phyloP scores from a whole-genome alignment of 1,284 basidiomycete genomes.

The Ustilago trichophora region DNA sequence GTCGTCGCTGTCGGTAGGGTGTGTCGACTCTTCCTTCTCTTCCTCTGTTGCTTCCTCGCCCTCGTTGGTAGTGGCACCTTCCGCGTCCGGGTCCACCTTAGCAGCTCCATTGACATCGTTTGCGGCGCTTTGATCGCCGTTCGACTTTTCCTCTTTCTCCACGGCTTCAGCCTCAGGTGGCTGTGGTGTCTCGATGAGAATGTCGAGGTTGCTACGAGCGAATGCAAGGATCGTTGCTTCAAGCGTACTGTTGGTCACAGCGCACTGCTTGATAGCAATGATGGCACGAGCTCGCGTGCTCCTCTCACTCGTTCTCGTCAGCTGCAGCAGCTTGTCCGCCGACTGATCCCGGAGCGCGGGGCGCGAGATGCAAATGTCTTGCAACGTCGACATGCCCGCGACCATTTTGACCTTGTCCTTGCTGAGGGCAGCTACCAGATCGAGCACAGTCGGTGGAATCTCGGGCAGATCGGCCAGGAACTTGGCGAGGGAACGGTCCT shows the following conservation, averaged over 20 bases:
- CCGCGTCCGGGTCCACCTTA: conserved; percentile 64
- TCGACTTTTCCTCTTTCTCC: conserved; percentile 73
- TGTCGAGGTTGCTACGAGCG: conserved; percentile 51
- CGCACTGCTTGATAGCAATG: conserved; percentile 62
- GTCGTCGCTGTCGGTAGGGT: conserved; percentile 42
- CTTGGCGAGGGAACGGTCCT: conserved; percentile 53
- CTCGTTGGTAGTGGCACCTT: conserved; percentile 73
- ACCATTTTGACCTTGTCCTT: conserved; percentile 55
- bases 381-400: conserved; percentile 58
- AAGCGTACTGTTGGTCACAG: conserved; percentile 47
- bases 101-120: conserved; percentile 15
- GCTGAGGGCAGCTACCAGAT: conserved; percentile 51
- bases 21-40: conserved; percentile 29
- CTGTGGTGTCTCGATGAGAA: conserved; percentile 43
- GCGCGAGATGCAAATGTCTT: conserved; percentile 61
- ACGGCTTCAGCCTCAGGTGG: too few species aligned
- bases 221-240: conserved; percentile 57
- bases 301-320: conserved; percentile 57
- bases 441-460: conserved; percentile 51
- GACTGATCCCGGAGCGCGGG: conserved; percentile 54
- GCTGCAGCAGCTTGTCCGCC: conserved; percentile 49
- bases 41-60: conserved; percentile 17
- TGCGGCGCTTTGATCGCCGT: conserved; percentile 3
- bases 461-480: conserved; percentile 61
- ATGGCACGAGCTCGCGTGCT: conserved; percentile 60